Evolutionary conservation across 176 grass and related monocot genomes (phyloP), one percentile per base, ranked within the genome.

Genomic region (Musa schizocarpa): DNA sequence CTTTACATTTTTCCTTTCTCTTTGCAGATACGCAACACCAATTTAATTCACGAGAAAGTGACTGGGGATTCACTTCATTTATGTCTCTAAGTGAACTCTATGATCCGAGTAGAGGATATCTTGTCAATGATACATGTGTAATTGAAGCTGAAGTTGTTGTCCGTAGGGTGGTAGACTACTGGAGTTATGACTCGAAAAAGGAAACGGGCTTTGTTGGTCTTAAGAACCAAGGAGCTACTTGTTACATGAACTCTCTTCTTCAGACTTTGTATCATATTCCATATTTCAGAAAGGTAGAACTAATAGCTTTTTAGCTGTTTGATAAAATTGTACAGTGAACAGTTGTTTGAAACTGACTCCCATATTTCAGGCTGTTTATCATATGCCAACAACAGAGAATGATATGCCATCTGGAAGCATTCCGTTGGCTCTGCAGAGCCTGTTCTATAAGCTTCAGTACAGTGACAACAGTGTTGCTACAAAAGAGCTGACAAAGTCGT

Each of bases 21-120:
- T 63, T 56, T 76, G 27, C 74, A 76, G 74, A 63, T 20, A 76
- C 74, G 50, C 74, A 76, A 5, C 74, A 76, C 27, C 55, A 76
- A 61, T 76, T 76, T 76, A 76, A 63, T 63, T 25, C 53, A 50
- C 74, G 74, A 22, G 74, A 76, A 76, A 76, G 74, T 24, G 57
- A 76, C 50, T 76, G 74, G 74, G 74, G 74, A 50, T 76, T 76
- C 27, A 76, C 74, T 43, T 76, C 74, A 20, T 76, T 76, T 63
- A 76, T 76, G 74, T 29, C 74, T 76, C 57, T 76, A 22, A 76
- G 74, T 76, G 74, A 76, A 76, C 57, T 76, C 57, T 76, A 76
- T 63, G 74, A 76, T 11, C 55, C 29, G 14, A 76, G 16, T 49
- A 63, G 74, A 63, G 74, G 56, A 63, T 76, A 50, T 76, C 74